Evolutionary conservation across 2,329 filamentous ascomycete species (phyloP).

Genomic region (Rutstroemia sp.): DNA sequence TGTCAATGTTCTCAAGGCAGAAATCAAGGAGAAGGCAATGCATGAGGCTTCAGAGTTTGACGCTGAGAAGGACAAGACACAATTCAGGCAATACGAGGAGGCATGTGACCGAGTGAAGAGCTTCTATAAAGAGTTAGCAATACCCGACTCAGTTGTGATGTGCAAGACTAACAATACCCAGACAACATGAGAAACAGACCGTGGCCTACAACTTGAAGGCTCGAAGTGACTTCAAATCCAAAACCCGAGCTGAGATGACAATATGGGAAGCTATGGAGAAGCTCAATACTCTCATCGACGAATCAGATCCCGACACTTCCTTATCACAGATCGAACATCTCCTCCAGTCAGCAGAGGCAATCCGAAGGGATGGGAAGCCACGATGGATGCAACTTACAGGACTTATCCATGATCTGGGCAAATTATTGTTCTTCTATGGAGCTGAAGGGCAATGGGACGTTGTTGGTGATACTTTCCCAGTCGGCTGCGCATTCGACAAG

Average conservation of each 20-base stretch:
- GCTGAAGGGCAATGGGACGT: slow-evolving; percentile 91
- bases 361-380: slow-evolving; percentile 75
- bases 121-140: slow-evolving; percentile 61
- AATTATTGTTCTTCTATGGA: slow-evolving; percentile 72
- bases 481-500: slow-evolving; percentile 67
- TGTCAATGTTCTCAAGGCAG: slow-evolving; percentile 45
- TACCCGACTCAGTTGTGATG: not conserved
- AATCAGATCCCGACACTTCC: slow-evolving; percentile 82
- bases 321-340: slow-evolving; percentile 87
- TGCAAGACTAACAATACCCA: not conserved
- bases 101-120: slow-evolving; percentile 78
- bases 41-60: slow-evolving; percentile 61
- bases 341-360: slow-evolving; percentile 81
- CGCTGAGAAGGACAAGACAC: slow-evolving; percentile 66
- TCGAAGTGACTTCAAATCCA: slow-evolving; percentile 61
- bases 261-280: slow-evolving; percentile 92
- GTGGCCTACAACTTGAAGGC: slow-evolving; percentile 79
- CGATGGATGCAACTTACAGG: slow-evolving; percentile 76
- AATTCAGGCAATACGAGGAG: slow-evolving; percentile 76
- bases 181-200: slow-evolving; percentile 62
- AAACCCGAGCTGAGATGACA: slow-evolving; percentile 63
- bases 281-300: slow-evolving; percentile 83
- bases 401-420: slow-evolving; percentile 73
- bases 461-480: slow-evolving; percentile 78
- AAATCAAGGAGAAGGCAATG: slow-evolving; percentile 32